phyloP scores from a whole-genome alignment of 108 stramenopile species.

The Pseudonitzschia multiseries region DNA sequence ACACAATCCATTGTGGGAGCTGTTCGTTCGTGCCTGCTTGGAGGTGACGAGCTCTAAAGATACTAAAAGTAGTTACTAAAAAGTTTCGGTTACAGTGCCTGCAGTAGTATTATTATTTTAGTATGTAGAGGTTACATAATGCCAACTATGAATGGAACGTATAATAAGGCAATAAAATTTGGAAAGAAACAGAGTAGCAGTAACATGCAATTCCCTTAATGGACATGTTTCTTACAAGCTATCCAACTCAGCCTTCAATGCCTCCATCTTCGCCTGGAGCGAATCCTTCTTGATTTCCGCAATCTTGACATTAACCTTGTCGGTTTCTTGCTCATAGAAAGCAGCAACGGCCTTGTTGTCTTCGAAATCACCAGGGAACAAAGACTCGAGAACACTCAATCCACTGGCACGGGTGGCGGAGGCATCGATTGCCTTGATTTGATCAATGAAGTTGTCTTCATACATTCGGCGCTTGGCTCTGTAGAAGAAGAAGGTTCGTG shows the following conservation, averaged over 20 bases:
- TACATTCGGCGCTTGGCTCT: constrained; percentile 91
- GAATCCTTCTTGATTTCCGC: constrained; percentile 56
- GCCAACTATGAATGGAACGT: too few relatives aligned
- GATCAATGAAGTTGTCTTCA: constrained; percentile 80
- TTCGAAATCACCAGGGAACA: constrained; percentile 71
- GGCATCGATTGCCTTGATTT: constrained; percentile 56
- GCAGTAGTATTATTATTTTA: too few relatives aligned
- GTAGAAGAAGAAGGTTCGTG: constrained; percentile 95
- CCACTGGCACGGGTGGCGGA: constrained; percentile 50
- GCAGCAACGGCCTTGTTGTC: constrained; percentile 76
- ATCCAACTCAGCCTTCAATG: constrained; percentile 59
- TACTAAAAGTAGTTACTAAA: too few relatives aligned
- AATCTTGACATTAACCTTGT: constrained; percentile 58
- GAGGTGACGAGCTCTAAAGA: constrained; percentile 4
- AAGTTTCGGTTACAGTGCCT: too few relatives aligned
- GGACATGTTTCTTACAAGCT: constrained; percentile 19
- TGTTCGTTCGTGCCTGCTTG: neutral
- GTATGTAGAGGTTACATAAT: too few relatives aligned
- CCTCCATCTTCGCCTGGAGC: constrained; percentile 76
- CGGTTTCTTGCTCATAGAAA: constrained; percentile 60
- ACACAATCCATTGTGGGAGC: constrained; percentile 23
- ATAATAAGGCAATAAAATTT: too few relatives aligned
- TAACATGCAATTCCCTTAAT: neutral
- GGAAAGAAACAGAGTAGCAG: too few relatives aligned
- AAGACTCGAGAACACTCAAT: constrained; percentile 50